These are phyloP conservation scores for Claviceps monticola DNA, from an alignment of 2,329 filamentous ascomycete species.

Conservation along the genomic window DNA sequence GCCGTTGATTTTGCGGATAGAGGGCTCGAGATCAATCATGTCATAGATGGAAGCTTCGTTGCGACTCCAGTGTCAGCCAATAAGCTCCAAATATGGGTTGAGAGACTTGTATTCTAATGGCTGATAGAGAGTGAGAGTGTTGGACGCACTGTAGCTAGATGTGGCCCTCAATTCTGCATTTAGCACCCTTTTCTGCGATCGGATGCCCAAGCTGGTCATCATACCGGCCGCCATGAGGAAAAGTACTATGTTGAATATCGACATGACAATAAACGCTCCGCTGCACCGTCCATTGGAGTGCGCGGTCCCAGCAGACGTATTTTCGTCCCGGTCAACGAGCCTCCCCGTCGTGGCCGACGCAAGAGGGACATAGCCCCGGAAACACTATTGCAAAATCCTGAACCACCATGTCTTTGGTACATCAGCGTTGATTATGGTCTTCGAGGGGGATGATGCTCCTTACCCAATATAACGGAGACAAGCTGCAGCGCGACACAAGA, in stretches of 20 bases:
- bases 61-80: no score
- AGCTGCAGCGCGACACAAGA: no score
- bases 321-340: no score
- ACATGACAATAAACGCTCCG: neutral
- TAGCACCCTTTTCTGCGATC: neutral
- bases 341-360: neutral
- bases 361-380: no score
- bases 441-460: no score
- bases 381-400: no score
- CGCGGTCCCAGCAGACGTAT: neutral
- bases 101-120: no score
- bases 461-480: no score
- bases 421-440: no score
- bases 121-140: no score
- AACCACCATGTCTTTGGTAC: no score
- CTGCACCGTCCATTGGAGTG: neutral
- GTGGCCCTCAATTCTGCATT: neutral
- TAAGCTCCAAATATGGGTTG: no score
- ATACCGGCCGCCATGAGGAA: neutral
- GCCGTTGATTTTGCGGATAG: neutral
- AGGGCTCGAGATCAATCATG: constrained; percentile 1
- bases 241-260: neutral
- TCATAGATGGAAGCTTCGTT: neutral
- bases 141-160: neutral
- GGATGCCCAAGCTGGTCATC: neutral